These are phyloP conservation scores for Phytophthora litchii DNA, from an alignment of 352 stramenopile species.

Conservation along the genomic window DNA sequence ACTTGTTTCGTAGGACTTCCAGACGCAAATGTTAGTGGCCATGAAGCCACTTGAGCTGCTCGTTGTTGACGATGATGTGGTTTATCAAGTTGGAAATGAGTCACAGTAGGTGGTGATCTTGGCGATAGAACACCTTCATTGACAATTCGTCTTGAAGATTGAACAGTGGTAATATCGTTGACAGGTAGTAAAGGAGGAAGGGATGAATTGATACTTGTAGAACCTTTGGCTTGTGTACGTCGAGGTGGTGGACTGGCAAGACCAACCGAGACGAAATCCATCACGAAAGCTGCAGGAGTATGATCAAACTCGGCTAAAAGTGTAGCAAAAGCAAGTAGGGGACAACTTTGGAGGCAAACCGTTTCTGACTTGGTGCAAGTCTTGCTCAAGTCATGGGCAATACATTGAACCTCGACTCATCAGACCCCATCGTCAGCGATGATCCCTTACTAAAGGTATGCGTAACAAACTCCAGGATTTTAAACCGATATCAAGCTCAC, in stretches of 20 bases:
- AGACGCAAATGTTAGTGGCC: conserved; percentile 39
- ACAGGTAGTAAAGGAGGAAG: conserved; percentile 23
- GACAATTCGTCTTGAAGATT: conserved; percentile 14
- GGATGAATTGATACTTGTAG: conserved; percentile 12
- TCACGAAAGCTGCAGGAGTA: conserved; percentile 4
- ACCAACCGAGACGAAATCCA: conserved; percentile 31
- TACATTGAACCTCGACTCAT: conserved; percentile 36
- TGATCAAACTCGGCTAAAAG: conserved; percentile 12
- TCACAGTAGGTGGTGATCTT: conserved; percentile 3
- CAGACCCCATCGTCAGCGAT: conserved; percentile 48
- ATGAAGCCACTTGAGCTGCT: conserved; percentile 44
- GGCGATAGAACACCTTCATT: not conserved
- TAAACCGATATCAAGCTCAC: not conserved
- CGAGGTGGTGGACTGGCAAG: conserved; percentile 26
- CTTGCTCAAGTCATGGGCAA: conserved; percentile 46
- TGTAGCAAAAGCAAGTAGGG: not conserved
- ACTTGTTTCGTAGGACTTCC: conserved; percentile 16
- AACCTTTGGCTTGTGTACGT: conserved; percentile 22
- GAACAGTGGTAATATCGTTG: conserved; percentile 4
- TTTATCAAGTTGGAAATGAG: conserved; percentile 28
- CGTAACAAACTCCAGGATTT: not conserved
- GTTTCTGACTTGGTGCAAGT: conserved; percentile 13
- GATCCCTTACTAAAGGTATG: conserved; percentile 46
- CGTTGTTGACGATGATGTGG: conserved; percentile 12
- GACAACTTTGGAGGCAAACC: conserved; percentile 1